These are phyloP conservation scores for Microbotryum silenes-acaulis DNA, from an alignment of 1,284 basidiomycete genomes.

Conservation along the genomic window DNA sequence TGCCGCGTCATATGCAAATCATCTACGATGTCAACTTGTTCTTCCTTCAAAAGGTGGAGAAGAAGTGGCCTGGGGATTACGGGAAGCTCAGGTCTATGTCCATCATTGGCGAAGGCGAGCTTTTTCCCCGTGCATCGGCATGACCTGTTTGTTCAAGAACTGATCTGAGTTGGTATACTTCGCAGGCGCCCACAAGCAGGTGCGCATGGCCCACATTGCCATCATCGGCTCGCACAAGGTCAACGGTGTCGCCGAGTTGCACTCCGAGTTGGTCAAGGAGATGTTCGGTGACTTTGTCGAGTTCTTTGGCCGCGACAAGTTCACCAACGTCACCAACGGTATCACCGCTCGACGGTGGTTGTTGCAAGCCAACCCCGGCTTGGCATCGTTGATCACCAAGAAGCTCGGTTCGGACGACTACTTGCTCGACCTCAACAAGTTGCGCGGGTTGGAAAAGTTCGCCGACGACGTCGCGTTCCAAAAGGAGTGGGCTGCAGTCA, in stretches of 20 bases:
- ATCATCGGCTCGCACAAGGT: slow-evolving; percentile 65
- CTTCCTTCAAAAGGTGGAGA: slow-evolving; percentile 61
- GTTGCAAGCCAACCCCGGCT: slow-evolving; percentile 69
- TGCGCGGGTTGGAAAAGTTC: slow-evolving; percentile 54
- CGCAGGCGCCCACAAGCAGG: slow-evolving; percentile 55
- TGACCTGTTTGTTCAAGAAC: neutral
- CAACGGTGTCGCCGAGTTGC: slow-evolving; percentile 89
- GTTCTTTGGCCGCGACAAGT: slow-evolving; percentile 47
- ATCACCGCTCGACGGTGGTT: slow-evolving; percentile 74
- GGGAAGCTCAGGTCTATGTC: slow-evolving; percentile 66
- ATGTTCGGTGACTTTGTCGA: slow-evolving; percentile 89
- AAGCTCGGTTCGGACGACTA: slow-evolving; percentile 73
- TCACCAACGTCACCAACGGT: slow-evolving; percentile 71
- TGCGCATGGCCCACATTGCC: slow-evolving; percentile 76
- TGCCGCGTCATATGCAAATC: slow-evolving; percentile 74
- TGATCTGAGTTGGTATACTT: slow-evolving; percentile 44
- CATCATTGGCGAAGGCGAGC: slow-evolving; percentile 66
- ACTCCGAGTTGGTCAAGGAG: slow-evolving; percentile 45
- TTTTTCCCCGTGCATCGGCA: slow-evolving; percentile 14
- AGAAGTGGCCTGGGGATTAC: slow-evolving; percentile 62
- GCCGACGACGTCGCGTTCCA: slow-evolving; percentile 66
- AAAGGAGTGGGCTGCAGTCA: slow-evolving; percentile 69
- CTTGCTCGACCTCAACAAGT: slow-evolving; percentile 67
- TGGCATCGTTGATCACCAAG: slow-evolving; percentile 72
- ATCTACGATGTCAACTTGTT: slow-evolving; percentile 65